A percentile compares a stretch with the other conserved stretches of the same genome.
Conservation (phyloP, 2,329 filamentous ascomycete species). For the Immersiporthe knoxdaviesiana region DNA sequence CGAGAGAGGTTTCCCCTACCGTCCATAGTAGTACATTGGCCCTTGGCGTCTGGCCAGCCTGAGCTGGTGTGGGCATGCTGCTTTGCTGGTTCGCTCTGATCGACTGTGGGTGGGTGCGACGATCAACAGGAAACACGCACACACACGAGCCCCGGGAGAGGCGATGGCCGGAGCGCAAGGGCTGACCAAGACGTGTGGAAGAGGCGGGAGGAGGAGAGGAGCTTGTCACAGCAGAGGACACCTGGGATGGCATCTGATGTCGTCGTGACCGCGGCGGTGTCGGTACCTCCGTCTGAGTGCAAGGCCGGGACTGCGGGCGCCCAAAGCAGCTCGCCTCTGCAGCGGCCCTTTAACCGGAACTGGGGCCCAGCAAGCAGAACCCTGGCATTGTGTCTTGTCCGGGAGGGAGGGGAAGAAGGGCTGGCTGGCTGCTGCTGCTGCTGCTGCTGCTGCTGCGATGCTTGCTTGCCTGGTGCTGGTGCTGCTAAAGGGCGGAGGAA, state of each 20-base stretch:
- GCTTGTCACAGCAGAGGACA: neutral
- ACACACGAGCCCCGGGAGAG: neutral
- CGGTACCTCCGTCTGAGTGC: conserved; percentile 15
- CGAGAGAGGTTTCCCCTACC: neutral
- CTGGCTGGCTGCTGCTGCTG: too few species aligned
- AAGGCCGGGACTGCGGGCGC: conserved; percentile 17
- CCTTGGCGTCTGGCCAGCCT: neutral
- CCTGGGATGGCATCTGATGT: neutral
- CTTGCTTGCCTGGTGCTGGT: neutral
- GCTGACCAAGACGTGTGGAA: neutral
- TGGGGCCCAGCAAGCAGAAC: conserved; percentile 8
- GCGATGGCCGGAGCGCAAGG: conserved; percentile 7
- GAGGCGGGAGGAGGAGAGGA: neutral
- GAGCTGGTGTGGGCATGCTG: neutral
- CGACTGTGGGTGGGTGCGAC: neutral
- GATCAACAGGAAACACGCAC: neutral
- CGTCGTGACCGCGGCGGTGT: conserved; percentile 2
- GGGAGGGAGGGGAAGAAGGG: too few species aligned
- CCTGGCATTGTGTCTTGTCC: conserved; percentile 4
- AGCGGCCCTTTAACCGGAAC: conserved; percentile 25
- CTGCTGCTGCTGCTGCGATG: neutral
- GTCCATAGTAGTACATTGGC: neutral
- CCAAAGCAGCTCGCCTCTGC: conserved; percentile 15
- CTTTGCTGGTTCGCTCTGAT: neutral
- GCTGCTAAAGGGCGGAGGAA: conserved; percentile 5